Evolutionary conservation across 805 yeast species (phyloP).

Genomic region (Isabelozyma rhagii): DNA sequence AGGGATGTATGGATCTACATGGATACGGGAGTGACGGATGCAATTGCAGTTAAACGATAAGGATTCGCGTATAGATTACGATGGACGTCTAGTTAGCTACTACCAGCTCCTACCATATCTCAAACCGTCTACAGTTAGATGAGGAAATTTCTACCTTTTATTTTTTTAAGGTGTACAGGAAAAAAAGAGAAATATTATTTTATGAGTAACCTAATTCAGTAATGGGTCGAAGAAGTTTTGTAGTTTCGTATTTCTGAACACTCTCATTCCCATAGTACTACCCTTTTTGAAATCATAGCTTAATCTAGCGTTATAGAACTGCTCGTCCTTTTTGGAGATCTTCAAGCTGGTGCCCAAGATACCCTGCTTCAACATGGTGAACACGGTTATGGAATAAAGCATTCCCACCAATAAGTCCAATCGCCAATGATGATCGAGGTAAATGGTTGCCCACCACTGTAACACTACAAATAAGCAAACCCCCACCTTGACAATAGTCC

Average conservation of each 20-base stretch:
- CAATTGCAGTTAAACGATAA: no score
- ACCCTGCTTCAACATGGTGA: slow-evolving; percentile 31
- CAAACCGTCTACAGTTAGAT: no score
- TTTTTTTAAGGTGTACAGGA: no score
- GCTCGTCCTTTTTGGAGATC: slow-evolving; percentile 29
- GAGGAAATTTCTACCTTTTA: no score
- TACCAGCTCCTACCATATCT: no score
- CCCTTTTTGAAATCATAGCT: slow-evolving; percentile 37
- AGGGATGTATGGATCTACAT: no score
- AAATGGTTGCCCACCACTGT: slow-evolving; percentile 78
- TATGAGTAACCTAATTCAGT: not conserved
- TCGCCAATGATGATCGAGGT: slow-evolving; percentile 71
- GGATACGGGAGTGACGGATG: no score
- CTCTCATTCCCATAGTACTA: slow-evolving; percentile 63
- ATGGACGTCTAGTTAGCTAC: no score
- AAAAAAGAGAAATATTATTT: no score
- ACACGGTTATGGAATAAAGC: slow-evolving; percentile 46
- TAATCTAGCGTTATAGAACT: slow-evolving; percentile 34
- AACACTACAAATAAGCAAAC: slow-evolving; percentile 45
- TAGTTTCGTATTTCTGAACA: slow-evolving; percentile 46
- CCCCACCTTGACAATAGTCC: slow-evolving; percentile 30
- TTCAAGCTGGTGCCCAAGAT: slow-evolving; percentile 10
- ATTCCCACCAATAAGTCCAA: slow-evolving; percentile 59
- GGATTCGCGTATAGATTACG: no score
- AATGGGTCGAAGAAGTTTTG: slow-evolving; percentile 54